Percentiles rank a stretch among this genome's conserved stretches.
Evolutionary conservation across 768 basidiomycete species (phyloP).

Genomic region (Kwoniella pini): DNA sequence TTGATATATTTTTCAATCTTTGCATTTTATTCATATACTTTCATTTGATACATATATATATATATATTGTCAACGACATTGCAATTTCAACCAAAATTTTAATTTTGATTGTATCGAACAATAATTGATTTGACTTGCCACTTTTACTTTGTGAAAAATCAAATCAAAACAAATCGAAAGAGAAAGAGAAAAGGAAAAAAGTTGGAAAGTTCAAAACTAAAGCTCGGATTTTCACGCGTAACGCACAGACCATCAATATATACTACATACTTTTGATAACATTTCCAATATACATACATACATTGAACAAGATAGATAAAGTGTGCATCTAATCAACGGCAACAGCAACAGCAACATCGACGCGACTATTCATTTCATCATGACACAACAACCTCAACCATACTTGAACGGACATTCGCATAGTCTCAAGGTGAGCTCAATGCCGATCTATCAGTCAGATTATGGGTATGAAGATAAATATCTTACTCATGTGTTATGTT

Average conservation of each 20-base stretch:
- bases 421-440: not conserved
- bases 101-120: too few species aligned
- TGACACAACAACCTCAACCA: not conserved
- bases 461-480: not conserved
- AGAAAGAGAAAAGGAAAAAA: not conserved
- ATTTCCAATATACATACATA: too few species aligned
- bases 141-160: not conserved
- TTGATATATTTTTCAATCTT: too few species aligned
- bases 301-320: too few species aligned
- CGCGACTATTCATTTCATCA: not conserved
- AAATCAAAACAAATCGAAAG: not conserved
- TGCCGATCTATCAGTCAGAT: not conserved
- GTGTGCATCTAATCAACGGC: too few species aligned
- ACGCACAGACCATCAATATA: conserved; percentile 1
- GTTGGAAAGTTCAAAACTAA: not conserved
- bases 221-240: conserved; percentile 8
- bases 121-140: not conserved
- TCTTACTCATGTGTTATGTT: not conserved
- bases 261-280: not conserved
- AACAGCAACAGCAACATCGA: too few species aligned
- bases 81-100: too few species aligned
- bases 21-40: too few species aligned
- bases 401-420: not conserved
- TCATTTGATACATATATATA: too few species aligned
- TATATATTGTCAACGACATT: too few species aligned